A percentile compares a stretch with the other conserved stretches of the same genome.
phyloP scores from a whole-genome alignment of 148 eudicot genomes.

The Amaranthus palmeri region DNA sequence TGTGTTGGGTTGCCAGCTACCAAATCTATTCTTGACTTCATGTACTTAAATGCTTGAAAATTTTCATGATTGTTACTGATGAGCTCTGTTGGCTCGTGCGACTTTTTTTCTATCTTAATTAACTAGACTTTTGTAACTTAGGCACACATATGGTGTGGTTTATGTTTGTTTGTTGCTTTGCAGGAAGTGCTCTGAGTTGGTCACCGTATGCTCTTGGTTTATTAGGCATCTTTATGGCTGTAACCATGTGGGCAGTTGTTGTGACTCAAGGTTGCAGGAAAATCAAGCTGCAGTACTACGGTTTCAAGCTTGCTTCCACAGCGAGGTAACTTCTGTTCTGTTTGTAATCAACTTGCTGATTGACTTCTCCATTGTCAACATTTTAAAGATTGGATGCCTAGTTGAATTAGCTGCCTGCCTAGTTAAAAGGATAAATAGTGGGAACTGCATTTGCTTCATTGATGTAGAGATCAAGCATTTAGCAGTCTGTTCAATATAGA shows the following conservation, averaged over 20 bases:
- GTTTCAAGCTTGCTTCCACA: slow-evolving; percentile 92
- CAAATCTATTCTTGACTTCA: not conserved
- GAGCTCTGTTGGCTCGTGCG: not conserved
- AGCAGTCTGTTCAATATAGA: too few relatives aligned
- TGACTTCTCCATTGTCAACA: not conserved
- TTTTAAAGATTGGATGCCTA: not conserved
- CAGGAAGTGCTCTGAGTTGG: slow-evolving; percentile 73
- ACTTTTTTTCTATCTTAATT: not conserved
- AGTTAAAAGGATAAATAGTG: not conserved
- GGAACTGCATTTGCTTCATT: not conserved
- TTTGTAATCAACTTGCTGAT: not conserved
- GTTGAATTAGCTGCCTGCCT: not conserved
- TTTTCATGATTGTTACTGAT: not conserved
- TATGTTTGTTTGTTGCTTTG: slow-evolving; percentile 21
- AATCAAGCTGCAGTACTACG: slow-evolving; percentile 87
- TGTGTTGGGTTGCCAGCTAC: not conserved
- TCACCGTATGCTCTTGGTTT: slow-evolving; percentile 72
- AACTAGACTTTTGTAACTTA: not conserved
- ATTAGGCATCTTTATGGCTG: slow-evolving; percentile 57
- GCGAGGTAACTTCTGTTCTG: slow-evolving; percentile 51
- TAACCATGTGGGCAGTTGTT: slow-evolving; percentile 94
- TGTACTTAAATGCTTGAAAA: not conserved
- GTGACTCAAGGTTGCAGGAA: slow-evolving; percentile 97
- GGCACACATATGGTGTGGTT: not conserved
- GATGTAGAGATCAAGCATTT: not conserved